phyloP scores from a whole-genome alignment of 306 rosid species.

The Alnus rubra region DNA sequence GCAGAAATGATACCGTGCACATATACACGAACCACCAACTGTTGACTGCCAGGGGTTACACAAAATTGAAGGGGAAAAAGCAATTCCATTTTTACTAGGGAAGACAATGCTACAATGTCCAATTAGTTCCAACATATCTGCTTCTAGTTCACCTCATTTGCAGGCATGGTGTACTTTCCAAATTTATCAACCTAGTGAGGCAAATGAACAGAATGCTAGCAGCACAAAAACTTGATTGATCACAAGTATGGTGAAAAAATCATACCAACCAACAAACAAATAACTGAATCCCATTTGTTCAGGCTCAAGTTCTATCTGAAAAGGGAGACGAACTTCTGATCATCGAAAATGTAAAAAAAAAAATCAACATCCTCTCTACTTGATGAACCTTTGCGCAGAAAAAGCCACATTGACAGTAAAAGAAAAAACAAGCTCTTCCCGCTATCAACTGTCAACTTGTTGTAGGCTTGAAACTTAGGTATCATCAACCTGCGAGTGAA shows the following conservation, averaged over 20 bases:
- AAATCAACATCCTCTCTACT: constrained; percentile 15
- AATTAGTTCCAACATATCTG: neutral
- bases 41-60: neutral
- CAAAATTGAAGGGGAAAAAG: neutral
- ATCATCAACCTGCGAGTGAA: constrained; percentile 66
- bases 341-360: constrained; percentile 7
- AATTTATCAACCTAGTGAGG: too few species aligned
- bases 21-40: neutral
- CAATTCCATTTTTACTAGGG: neutral
- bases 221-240: constrained; percentile 21
- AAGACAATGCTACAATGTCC: neutral
- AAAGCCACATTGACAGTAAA: constrained; percentile 21
- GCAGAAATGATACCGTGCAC: too few species aligned
- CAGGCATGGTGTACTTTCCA: too few species aligned
- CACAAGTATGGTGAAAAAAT: constrained; percentile 22
- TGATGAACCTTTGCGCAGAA: constrained; percentile 23
- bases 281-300: constrained; percentile 26
- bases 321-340: constrained; percentile 7
- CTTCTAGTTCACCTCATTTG: neutral
- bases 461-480: constrained; percentile 32
- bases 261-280: constrained; percentile 14
- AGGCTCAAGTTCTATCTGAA: constrained; percentile 26
- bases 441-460: constrained; percentile 19
- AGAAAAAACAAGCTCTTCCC: constrained; percentile 24
- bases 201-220: too few species aligned